phyloP scores from a whole-genome alignment of 179 eudicot genomes.

The Beta macrorhiza region DNA sequence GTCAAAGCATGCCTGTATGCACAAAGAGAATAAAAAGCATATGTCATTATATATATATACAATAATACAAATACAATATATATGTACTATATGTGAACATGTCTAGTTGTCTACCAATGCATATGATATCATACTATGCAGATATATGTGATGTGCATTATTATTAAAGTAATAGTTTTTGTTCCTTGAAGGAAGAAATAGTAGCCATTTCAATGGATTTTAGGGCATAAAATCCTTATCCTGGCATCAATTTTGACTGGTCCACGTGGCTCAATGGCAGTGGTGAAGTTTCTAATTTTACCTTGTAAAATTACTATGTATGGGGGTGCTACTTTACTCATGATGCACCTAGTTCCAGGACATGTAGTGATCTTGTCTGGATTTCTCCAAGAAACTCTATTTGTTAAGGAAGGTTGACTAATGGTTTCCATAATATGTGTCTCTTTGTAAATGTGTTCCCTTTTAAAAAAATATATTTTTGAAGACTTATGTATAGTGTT shows the following conservation, averaged over 20 bases:
- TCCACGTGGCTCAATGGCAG: constrained; percentile 8
- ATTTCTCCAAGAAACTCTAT: not conserved
- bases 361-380: constrained; percentile 17
- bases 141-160: not conserved
- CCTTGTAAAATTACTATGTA: constrained; percentile 11
- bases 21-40: constrained; percentile 9
- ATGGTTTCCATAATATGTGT: not conserved
- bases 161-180: not conserved
- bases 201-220: not conserved
- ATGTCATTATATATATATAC: constrained; percentile 6
- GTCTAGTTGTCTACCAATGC: constrained; percentile 23
- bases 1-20: constrained; percentile 21
- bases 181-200: constrained; percentile 4
- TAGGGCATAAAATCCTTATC: not conserved
- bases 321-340: constrained; percentile 8
- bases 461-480: not conserved
- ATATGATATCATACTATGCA: not conserved
- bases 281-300: constrained; percentile 3
- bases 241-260: constrained; percentile 12
- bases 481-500: not conserved
- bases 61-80: not conserved
- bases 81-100: not conserved
- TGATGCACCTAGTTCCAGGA: constrained; percentile 10
- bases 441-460: not conserved
- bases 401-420: not conserved